A percentile compares a stretch with the other conserved stretches of the same genome.
Conservation (phyloP, 495 filamentous ascomycete genomes). For the Baudoinia panamericana region DNA sequence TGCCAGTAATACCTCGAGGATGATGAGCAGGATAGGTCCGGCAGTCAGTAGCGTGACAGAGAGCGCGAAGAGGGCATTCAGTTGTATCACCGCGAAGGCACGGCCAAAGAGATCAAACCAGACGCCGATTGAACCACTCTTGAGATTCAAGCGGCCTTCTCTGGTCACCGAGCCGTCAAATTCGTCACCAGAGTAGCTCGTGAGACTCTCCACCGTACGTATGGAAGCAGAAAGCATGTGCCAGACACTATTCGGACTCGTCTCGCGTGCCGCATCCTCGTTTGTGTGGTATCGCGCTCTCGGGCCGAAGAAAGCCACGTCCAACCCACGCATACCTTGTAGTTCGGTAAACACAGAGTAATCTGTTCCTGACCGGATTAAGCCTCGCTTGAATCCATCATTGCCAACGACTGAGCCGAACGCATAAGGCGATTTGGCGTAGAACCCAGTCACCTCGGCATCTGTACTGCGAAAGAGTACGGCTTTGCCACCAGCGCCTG, state of each 20-base stretch:
- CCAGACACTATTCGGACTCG: slow-evolving; percentile 53
- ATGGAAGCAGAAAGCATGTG: slow-evolving; percentile 84
- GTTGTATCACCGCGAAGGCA: slow-evolving; percentile 60
- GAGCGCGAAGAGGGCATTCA: slow-evolving; percentile 75
- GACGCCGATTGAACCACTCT: slow-evolving; percentile 56
- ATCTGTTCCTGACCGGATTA: slow-evolving; percentile 77
- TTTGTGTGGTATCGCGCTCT: slow-evolving; percentile 82
- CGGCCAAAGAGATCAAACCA: slow-evolving; percentile 93
- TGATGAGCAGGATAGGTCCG: slow-evolving; percentile 55
- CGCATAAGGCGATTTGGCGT: slow-evolving; percentile 55
- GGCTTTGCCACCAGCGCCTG: slow-evolving; percentile 83
- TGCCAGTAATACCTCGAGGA: slow-evolving; percentile 52
- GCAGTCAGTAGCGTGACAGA: slow-evolving; percentile 71
- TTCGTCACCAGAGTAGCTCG: slow-evolving; percentile 50
- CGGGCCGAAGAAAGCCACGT: slow-evolving; percentile 82
- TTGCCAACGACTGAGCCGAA: slow-evolving; percentile 71
- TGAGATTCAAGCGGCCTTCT: slow-evolving; percentile 53
- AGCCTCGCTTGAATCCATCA: slow-evolving; percentile 67
- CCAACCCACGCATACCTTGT: slow-evolving; percentile 73
- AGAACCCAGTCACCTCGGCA: slow-evolving; percentile 69
- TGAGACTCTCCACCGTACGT: slow-evolving; percentile 54
- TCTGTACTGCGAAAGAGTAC: slow-evolving; percentile 78
- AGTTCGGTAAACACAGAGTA: slow-evolving; percentile 71
- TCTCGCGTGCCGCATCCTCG: slow-evolving; percentile 72
- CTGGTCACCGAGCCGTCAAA: slow-evolving; percentile 50